phyloP scores from a whole-genome alignment of 305 asterid species.

The Solanum hybrid region DNA sequence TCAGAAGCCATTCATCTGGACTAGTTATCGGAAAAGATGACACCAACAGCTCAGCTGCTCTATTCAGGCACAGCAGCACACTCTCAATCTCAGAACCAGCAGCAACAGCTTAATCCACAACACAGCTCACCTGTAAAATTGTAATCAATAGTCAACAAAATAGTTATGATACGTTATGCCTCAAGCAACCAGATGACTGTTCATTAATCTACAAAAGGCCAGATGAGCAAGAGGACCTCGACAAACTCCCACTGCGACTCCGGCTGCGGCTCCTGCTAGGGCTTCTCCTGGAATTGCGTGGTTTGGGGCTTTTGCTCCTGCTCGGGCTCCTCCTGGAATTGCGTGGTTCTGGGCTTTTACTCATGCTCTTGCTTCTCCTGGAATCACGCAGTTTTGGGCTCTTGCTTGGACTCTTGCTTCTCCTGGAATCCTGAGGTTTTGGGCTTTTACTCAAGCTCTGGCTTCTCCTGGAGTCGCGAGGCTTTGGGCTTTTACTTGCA shows the following conservation, averaged over 20 bases:
- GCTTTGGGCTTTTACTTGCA: neutral
- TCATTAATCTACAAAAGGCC: neutral
- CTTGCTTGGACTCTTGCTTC: neutral
- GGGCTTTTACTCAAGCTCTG: neutral
- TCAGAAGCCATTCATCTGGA: neutral
- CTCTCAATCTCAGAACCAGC: neutral
- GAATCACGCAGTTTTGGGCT: slow-evolving; percentile 19
- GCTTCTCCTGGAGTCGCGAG: neutral
- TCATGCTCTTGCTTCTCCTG: slow-evolving; percentile 36
- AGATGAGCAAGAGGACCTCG: slow-evolving; percentile 25
- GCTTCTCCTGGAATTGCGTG: slow-evolving; percentile 31
- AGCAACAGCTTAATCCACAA: neutral
- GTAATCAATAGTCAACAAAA: neutral
- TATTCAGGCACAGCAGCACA: neutral
- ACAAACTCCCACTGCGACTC: slow-evolving; percentile 45
- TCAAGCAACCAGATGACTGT: neutral
- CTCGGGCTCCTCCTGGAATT: slow-evolving; percentile 40
- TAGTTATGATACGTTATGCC: neutral
- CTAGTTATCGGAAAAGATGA: neutral
- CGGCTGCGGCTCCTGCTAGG: slow-evolving; percentile 50
- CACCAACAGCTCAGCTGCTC: neutral
- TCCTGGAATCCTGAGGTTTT: slow-evolving; percentile 4
- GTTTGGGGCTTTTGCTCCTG: slow-evolving; percentile 39
- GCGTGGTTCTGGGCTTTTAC: slow-evolving; percentile 36
- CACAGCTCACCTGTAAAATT: neutral